Evolutionary conservation across 1,284 basidiomycete genomes (phyloP).

Genomic region (Papiliotrema nemorosa): DNA sequence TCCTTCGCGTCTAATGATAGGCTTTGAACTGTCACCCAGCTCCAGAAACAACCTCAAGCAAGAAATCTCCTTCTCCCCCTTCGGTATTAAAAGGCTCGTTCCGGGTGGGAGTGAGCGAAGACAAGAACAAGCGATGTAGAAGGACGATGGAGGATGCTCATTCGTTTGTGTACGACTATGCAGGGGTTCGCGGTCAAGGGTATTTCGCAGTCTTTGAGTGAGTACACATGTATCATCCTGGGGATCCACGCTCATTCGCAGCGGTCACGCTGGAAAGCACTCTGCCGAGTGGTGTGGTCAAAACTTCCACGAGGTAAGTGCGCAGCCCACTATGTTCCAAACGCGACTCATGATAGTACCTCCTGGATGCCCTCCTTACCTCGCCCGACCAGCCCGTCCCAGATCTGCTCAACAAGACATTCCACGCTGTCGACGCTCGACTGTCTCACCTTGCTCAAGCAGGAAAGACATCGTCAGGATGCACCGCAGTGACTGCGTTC

Average conservation of each 20-base stretch:
- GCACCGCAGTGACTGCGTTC: conserved; percentile 96
- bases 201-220: conserved; percentile 95
- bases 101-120: conserved; percentile 82
- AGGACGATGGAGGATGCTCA: conserved; percentile 98
- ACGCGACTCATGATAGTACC: conserved; percentile 26
- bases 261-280: conserved; percentile 94
- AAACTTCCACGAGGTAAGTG: conserved; percentile 83
- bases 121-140: conserved; percentile 74
- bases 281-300: conserved; percentile 98
- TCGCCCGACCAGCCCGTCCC: conserved; percentile 60
- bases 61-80: not conserved
- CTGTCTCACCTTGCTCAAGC: conserved; percentile 78
- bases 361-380: conserved; percentile 48
- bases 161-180: conserved; percentile 92
- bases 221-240: conserved; percentile 18
- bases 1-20: conserved; percentile 6
- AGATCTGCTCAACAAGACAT: conserved; percentile 87
- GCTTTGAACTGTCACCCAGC: conserved; percentile 31
- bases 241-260: conserved; percentile 4
- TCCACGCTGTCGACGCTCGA: conserved; percentile 81
- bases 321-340: too few relatives aligned
- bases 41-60: not conserved
- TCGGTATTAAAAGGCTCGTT: conserved; percentile 55
- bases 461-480: conserved; percentile 91
- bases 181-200: conserved; percentile 83